phyloP scores from a whole-genome alignment of 805 yeast species.

The Teunomyces funiuensis region DNA sequence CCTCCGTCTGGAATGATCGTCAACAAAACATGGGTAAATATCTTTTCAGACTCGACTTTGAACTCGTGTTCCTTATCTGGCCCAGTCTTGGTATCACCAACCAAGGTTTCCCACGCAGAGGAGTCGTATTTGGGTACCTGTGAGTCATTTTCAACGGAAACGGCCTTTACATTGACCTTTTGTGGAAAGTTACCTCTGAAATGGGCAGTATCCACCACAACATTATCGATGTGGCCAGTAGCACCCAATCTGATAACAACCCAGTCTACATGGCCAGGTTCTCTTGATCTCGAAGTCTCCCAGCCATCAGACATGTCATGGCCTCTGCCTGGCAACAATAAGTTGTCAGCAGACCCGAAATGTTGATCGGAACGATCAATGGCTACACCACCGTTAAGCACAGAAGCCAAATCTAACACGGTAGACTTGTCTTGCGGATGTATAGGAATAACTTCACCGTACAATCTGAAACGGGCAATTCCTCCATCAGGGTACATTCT shows the following conservation, averaged over 20 bases:
- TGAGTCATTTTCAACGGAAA: conserved; percentile 28
- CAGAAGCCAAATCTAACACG: conserved; percentile 74
- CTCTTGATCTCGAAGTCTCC: conserved; percentile 92
- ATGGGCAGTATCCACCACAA: conserved; percentile 88
- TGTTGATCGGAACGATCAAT: conserved; percentile 86
- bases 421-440: conserved; percentile 47
- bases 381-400: conserved; percentile 86
- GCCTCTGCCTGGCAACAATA: conserved; percentile 91
- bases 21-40: conserved; percentile 69
- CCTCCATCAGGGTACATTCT: conserved; percentile 99
- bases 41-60: conserved; percentile 26
- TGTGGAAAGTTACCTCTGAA: conserved; percentile 96
- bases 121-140: conserved; percentile 44
- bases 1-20: conserved; percentile 97
- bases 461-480: conserved; percentile 88
- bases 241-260: conserved; percentile 80
- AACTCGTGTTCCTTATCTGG: conserved; percentile 80
- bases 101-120: conserved; percentile 61
- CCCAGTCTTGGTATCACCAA: conserved; percentile 69
- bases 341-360: conserved; percentile 88
- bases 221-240: conserved; percentile 50
- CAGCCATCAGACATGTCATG: conserved; percentile 97
- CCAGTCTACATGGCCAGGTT: conserved; percentile 88
- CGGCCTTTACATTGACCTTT: conserved; percentile 65
- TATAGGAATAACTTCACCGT: conserved; percentile 80